These are phyloP conservation scores for Boletus sensibilis DNA, from an alignment of 768 basidiomycete species.

Conservation along the genomic window DNA sequence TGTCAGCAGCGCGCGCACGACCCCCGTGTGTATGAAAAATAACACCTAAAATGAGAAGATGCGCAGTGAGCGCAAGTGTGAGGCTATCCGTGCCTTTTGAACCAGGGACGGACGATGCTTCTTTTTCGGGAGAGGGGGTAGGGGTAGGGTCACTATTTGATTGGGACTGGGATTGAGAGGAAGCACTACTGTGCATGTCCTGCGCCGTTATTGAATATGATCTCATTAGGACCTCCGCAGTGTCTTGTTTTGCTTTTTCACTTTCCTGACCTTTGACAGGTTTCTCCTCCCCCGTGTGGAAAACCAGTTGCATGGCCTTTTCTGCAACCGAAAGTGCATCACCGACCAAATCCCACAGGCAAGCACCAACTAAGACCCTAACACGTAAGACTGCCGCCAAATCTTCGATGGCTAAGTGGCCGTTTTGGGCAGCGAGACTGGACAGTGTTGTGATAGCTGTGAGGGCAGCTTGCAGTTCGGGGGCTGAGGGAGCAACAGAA, in stretches of 20 bases:
- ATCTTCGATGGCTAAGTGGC: slow-evolving; percentile 45
- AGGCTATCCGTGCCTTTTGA: slow-evolving; percentile 31
- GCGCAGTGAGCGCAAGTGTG: slow-evolving; percentile 47
- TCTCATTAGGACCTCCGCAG: slow-evolving; percentile 19
- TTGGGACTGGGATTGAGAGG: slow-evolving; percentile 26
- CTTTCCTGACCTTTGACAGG: neutral
- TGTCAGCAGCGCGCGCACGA: slow-evolving; percentile 44
- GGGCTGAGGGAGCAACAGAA: neutral
- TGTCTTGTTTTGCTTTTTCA: slow-evolving; percentile 14
- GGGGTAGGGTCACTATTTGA: neutral
- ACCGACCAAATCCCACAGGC: slow-evolving; percentile 52
- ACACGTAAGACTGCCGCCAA: slow-evolving; percentile 57
- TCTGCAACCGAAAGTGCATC: slow-evolving; percentile 52
- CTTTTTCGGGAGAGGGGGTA: slow-evolving; percentile 2
- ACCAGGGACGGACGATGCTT: neutral
- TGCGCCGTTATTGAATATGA: slow-evolving; percentile 31
- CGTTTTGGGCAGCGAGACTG: slow-evolving; percentile 27
- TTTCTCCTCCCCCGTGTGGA: slow-evolving; percentile 16
- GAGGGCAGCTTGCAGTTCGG: slow-evolving; percentile 33
- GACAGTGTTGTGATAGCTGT: slow-evolving; percentile 35
- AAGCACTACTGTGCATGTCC: slow-evolving; percentile 26
- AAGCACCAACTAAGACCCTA: slow-evolving; percentile 52
- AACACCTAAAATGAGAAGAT: slow-evolving; percentile 61
- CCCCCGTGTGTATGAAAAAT: slow-evolving; percentile 63
- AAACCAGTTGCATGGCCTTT: slow-evolving; percentile 43